Percentiles rank a stretch among this genome's conserved stretches.
phyloP scores from a whole-genome alignment of 208 protist genomes.

The Borovskyia barvae region DNA sequence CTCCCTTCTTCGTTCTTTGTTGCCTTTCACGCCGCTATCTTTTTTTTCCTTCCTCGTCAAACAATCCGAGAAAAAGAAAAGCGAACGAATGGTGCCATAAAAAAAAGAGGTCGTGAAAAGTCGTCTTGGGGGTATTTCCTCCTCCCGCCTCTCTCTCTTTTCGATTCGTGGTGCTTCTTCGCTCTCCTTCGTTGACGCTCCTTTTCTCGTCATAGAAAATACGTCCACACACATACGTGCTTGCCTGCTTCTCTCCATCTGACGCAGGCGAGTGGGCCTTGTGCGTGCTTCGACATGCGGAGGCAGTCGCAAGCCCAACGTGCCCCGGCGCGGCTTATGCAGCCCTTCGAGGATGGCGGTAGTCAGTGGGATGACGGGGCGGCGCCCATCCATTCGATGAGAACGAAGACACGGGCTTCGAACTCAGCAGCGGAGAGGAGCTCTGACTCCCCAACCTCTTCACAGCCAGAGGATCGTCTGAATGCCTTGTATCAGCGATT shows the following conservation, averaged over 20 bases:
- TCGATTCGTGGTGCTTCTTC: not conserved
- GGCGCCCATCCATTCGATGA: too few species aligned
- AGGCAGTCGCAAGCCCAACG: not conserved
- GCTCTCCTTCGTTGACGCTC: not conserved
- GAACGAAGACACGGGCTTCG: too few species aligned
- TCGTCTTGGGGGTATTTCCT: too few species aligned
- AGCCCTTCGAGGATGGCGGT: conserved; percentile 8
- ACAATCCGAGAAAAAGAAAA: too few species aligned
- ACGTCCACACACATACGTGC: not conserved
- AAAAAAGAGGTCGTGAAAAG: too few species aligned
- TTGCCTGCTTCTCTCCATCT: not conserved
- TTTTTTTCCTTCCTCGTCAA: not conserved
- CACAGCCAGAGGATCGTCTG: too few species aligned
- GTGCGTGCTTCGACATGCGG: conserved; percentile 2
- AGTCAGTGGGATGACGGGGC: too few species aligned
- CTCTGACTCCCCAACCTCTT: too few species aligned
- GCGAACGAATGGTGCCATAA: too few species aligned
- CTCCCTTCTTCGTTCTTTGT: not conserved
- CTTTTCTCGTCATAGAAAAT: too few species aligned
- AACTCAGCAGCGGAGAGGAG: too few species aligned
- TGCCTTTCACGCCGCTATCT: not conserved
- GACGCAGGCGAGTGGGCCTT: too few species aligned
- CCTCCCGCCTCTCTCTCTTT: not conserved
- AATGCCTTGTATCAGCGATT: conserved; percentile 20
- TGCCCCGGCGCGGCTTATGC: not conserved